Evolutionary conservation across 1,139 yeast genomes (phyloP), one percentile per base, ranked within the genome.

Genomic region (Hansenula lynferdii): DNA sequence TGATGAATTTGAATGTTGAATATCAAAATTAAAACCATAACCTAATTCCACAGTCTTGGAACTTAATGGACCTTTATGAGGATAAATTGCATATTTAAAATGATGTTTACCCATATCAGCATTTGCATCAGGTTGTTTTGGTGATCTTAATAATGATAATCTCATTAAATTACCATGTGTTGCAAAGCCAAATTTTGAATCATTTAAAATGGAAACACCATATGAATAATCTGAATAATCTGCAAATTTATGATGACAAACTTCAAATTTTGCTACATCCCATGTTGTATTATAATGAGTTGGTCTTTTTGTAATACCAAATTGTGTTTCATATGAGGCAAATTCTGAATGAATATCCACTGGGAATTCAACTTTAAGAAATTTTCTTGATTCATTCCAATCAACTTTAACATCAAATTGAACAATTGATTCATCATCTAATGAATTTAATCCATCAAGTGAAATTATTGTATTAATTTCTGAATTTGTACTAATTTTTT

Each of bases 181-280:
- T 1, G 95, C 75, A 47, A 86, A 95, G 12, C 97, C 97, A 54
- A 89, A 92, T 62, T 92, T 92, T 58, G 80, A 74, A 61, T 87
- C 82, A 58, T 90, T 92, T 53, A 92, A 60, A 20, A 92, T 64
- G 0, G 95, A 74, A n/a, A 89, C 95, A 54, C 97, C 97, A 56
- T 86, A 89, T 45, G 76, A 77, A 60, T 68, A 76, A 54, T 87
- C 97, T 27, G 95, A 83, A 54, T 85, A 79, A 58, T 92, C 97
- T 57, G 94, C 90, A 66, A 87, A 92, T 57, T 86, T 85, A 62
- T 92, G 97, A 53, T 85, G 90, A 51, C 96, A 86, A 17, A 89
- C 96, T 62, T 92, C 98, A 61, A 92, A 92, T 61, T 89, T 89
- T 43, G 97, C 97, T 30, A 82, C 83, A 56, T 90, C 98, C 97